phyloP scores from a whole-genome alignment of 768 basidiomycete species.

The Lentinus tigrinus region DNA sequence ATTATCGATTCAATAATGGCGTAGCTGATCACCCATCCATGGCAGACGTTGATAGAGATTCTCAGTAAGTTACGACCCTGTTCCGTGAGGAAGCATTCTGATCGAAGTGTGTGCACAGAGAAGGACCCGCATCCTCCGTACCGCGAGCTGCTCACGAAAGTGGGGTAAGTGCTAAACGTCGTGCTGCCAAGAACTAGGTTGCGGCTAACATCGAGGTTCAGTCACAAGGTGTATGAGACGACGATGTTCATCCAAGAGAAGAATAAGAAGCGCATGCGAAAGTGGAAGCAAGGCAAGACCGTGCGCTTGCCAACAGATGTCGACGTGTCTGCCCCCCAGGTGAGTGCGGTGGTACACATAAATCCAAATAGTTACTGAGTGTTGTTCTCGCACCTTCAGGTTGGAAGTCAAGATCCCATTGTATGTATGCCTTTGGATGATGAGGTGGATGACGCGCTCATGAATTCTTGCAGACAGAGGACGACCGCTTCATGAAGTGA shows the following conservation, averaged over 20 bases:
- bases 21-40: too few species aligned
- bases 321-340: too few species aligned
- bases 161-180: not conserved
- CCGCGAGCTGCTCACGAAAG: not conserved
- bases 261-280: too few species aligned
- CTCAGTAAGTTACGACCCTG: not conserved
- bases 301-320: too few species aligned
- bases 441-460: too few species aligned
- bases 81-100: too few species aligned
- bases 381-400: not conserved
- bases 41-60: not conserved
- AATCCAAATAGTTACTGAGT: too few species aligned
- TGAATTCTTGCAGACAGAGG: not conserved
- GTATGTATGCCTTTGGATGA: too few species aligned
- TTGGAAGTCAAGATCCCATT: not conserved
- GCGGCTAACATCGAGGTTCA: not conserved
- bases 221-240: too few species aligned
- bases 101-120: not conserved
- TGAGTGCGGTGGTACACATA: too few species aligned
- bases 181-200: not conserved
- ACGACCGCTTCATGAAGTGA: not conserved
- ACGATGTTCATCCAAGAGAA: too few species aligned
- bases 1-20: not conserved
- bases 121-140: constrained; percentile 1
- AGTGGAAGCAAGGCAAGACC: too few species aligned